Evolutionary conservation across 2,329 filamentous ascomycete species (phyloP).

Genomic region (Mycosphaerelloides madeirae): DNA sequence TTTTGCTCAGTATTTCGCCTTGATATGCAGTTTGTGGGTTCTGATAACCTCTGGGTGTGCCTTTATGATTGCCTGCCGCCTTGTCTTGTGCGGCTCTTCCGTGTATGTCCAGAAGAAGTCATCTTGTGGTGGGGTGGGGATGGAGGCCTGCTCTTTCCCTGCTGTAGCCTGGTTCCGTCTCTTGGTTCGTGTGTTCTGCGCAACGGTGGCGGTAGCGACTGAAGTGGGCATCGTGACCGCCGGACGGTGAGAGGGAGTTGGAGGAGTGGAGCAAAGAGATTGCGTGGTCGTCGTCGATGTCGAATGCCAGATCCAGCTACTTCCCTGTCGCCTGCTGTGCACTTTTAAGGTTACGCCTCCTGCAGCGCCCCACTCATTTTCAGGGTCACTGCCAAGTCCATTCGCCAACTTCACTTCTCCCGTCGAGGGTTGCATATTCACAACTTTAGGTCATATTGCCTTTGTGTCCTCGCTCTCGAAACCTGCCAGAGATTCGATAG

Average conservation of each 20-base stretch:
- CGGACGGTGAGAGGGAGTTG: background rate
- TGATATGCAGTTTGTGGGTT: no score
- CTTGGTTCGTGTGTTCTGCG: slow-evolving; percentile 4
- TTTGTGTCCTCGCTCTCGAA: no score
- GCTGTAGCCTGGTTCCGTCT: background rate
- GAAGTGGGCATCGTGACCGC: slow-evolving; percentile 17
- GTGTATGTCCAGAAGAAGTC: slow-evolving; percentile 99
- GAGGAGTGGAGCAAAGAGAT: background rate
- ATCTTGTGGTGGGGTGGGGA: slow-evolving; percentile 34
- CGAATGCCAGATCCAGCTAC: no score
- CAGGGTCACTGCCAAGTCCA: no score
- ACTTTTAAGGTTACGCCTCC: no score
- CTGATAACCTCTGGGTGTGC: slow-evolving; percentile 80
- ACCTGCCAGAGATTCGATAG: no score
- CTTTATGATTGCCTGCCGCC: slow-evolving; percentile 92
- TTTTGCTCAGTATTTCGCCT: slow-evolving; percentile 1
- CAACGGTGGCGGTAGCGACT: slow-evolving; percentile 25
- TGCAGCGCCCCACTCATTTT: no score
- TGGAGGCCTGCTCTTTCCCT: slow-evolving; percentile 14
- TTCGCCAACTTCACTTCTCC: no score
- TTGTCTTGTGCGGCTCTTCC: slow-evolving; percentile 89
- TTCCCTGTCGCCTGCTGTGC: no score
- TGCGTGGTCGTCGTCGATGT: no score
- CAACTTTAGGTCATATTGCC: no score
- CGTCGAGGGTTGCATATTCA: no score